phyloP scores from a whole-genome alignment of 345 rosid species.

The Melastoma malabathricum region DNA sequence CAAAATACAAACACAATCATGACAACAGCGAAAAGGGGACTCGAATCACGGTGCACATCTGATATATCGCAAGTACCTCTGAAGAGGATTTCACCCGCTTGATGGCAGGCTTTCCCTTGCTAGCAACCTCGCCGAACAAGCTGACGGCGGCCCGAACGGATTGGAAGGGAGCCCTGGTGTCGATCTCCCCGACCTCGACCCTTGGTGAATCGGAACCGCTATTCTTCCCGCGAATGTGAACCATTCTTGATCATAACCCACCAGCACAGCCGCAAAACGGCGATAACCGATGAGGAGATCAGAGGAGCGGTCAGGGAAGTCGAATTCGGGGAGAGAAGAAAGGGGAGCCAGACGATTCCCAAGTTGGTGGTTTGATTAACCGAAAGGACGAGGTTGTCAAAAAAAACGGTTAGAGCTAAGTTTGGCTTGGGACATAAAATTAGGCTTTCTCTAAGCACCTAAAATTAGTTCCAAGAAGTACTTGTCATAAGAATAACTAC shows the following conservation, averaged over 20 bases:
- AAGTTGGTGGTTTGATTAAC: neutral
- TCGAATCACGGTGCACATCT: neutral
- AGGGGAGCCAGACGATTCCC: neutral
- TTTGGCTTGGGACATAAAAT: too few species aligned
- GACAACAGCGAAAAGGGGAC: neutral
- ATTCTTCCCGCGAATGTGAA: conserved; percentile 23
- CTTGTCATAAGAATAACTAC: too few species aligned
- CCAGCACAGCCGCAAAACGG: too few species aligned
- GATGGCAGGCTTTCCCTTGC: conserved; percentile 14
- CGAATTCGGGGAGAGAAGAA: neutral
- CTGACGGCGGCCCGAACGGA: conserved; percentile 94
- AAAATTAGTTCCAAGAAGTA: too few species aligned
- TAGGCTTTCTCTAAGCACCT: too few species aligned
- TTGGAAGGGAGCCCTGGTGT: conserved; percentile 80
- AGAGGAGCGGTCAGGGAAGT: too few species aligned
- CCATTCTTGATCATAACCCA: conserved; percentile 20
- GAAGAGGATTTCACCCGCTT: conserved; percentile 17
- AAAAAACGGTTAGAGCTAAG: too few species aligned
- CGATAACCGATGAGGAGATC: too few species aligned
- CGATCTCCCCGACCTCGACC: conserved; percentile 87
- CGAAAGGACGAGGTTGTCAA: too few species aligned
- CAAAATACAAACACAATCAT: neutral
- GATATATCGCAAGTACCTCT: conserved; percentile 16
- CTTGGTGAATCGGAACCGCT: conserved; percentile 24
- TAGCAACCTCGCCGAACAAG: conserved; percentile 64